Evolutionary conservation across 371 early-diverging fungal species (phyloP), one percentile per base, ranked within the genome.

Genomic region (Gilbertella persicaria): DNA sequence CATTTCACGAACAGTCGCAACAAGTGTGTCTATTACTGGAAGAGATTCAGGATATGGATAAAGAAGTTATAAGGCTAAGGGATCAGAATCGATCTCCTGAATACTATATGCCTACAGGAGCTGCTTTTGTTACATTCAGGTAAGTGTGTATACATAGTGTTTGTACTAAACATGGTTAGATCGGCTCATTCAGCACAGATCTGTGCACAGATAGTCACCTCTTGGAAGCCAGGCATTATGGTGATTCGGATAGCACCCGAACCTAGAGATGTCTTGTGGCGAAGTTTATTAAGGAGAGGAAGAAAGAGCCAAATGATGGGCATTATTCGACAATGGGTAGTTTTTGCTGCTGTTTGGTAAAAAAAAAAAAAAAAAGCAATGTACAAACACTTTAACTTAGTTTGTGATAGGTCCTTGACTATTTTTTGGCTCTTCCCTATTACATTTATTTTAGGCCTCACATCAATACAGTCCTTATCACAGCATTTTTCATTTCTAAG

Each of bases 221-320:
- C 74, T 12, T 72, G 75, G 51, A 79, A 82, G 39, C 88, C 92
- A 0, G 87, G 89, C 46, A 75, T 85, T 7, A 85, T 88, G 58
- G 71, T 83, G 51, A 84, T 89, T 0, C 69, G 73, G 23, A 73
- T 89, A 69, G 96, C 96, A 8, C 95, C 96, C 0, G 95, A 96
- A 56, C 97, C 97, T 21, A 85, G 95, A 35, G 95, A 93, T 64
- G 70, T 97, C 14, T 79, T 87, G 56, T 97, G 97, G 97, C 69
- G 81, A 47, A 93, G 92, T 60, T 66, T 94, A 20, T 82, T 87
- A 50, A 71, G 81, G 20, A 66, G 69, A 39, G 75, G 80, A 36
- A 67, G 71, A 26, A 69, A 72, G n/a, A 73, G 55, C 47, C 65
- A 55, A 17, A 64, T 60, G 8, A 66, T 55, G 41, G 67, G 75